These are phyloP conservation scores for Candida tropicalis DNA, from an alignment of 1,139 yeast genomes.

Conservation along the genomic window DNA sequence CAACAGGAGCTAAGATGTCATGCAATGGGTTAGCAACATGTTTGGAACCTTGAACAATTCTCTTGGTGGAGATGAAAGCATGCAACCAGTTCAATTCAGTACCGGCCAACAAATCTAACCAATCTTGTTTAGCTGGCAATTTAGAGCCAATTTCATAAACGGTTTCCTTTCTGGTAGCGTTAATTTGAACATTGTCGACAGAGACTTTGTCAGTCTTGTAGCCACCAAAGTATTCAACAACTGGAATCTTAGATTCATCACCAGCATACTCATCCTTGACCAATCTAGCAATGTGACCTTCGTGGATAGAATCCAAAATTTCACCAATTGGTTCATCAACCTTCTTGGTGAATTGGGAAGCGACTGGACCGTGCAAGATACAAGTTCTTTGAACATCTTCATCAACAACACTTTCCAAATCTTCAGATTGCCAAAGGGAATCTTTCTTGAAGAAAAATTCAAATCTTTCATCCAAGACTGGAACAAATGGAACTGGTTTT, in stretches of 20 bases:
- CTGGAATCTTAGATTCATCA: constrained; percentile 75
- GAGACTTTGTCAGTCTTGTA: constrained; percentile 40
- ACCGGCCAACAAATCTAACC: constrained; percentile 89
- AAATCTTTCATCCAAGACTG: constrained; percentile 90
- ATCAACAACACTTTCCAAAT: constrained; percentile 92
- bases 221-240: constrained; percentile 87
- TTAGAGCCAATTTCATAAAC: constrained; percentile 44
- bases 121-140: constrained; percentile 53
- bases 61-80: constrained; percentile 78
- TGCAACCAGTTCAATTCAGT: constrained; percentile 82
- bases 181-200: constrained; percentile 38
- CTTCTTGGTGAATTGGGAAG: constrained; percentile 86
- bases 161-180: constrained; percentile 27
- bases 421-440: constrained; percentile 98
- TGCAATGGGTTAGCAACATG: constrained; percentile 80
- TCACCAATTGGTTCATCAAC: constrained; percentile 93
- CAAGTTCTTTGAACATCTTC: constrained; percentile 98
- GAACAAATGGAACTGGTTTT: constrained; percentile 98
- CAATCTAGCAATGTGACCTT: constrained; percentile 80
- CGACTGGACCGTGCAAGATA: constrained; percentile 97
- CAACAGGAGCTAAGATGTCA: constrained; percentile 76
- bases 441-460: constrained; percentile 98
- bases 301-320: constrained; percentile 84
- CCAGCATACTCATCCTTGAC: constrained; percentile 69
- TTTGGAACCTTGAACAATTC: constrained; percentile 83